phyloP scores from a whole-genome alignment of 257 asterid species.

The Eucommia ulmoides region DNA sequence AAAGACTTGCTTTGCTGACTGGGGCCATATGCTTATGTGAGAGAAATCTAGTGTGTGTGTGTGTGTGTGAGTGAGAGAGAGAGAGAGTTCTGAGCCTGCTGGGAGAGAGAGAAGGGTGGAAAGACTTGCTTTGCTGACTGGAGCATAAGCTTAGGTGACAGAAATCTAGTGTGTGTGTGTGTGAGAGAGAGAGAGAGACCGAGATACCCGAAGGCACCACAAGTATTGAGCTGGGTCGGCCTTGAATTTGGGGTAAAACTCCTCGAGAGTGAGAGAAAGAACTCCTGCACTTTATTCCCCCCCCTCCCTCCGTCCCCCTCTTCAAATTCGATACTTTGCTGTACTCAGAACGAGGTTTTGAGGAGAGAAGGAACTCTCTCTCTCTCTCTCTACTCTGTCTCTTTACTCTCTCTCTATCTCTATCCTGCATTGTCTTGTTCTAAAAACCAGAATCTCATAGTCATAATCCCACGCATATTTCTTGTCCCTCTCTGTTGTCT shows the following conservation, averaged over 20 bases:
- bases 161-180: no score
- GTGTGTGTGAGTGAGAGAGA: no score
- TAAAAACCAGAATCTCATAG: slow-evolving; percentile 21
- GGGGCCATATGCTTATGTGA: not conserved
- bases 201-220: not conserved
- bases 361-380: slow-evolving; percentile 18
- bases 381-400: slow-evolving; percentile 12
- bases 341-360: slow-evolving; percentile 46
- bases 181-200: no score
- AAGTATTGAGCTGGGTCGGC: not conserved
- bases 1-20: not conserved
- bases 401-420: not conserved
- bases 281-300: slow-evolving; percentile 64
- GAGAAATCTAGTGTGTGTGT: no score
- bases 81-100: not conserved
- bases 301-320: no score
- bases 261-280: not conserved
- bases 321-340: slow-evolving; percentile 71
- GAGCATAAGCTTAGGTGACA: no score
- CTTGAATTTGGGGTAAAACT: not conserved
- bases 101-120: not conserved
- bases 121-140: no score
- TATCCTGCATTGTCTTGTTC: slow-evolving; percentile 37
- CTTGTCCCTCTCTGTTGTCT: slow-evolving; percentile 13
- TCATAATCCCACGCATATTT: slow-evolving; percentile 3